These are phyloP conservation scores for Tricholoma sp. DNA, from an alignment of 768 basidiomycete species.

Conservation along the genomic window DNA sequence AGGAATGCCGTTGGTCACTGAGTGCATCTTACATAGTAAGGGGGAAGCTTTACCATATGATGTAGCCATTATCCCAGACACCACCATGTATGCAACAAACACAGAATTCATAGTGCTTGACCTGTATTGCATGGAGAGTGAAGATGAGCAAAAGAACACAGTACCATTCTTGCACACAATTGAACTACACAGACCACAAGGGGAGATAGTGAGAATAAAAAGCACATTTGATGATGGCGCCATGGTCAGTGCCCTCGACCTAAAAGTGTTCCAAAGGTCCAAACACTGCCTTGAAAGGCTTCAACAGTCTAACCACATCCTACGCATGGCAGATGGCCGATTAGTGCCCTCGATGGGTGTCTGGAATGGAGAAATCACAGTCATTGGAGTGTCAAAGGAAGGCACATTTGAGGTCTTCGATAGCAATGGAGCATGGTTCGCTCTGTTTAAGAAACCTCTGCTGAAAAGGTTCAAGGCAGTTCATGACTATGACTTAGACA, in stretches of 20 bases:
- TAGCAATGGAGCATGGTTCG: too few species aligned
- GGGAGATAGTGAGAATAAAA: neutral
- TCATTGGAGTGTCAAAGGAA: too few species aligned
- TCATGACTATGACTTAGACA: too few species aligned
- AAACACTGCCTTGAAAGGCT: neutral
- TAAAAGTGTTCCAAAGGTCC: neutral
- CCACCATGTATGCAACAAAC: neutral
- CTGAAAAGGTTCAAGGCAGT: too few species aligned
- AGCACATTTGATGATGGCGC: neutral
- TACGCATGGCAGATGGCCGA: neutral
- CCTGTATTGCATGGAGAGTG: neutral
- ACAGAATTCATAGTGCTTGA: neutral
- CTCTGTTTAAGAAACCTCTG: too few species aligned
- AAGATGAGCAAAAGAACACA: neutral
- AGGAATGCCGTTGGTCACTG: neutral
- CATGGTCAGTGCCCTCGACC: neutral
- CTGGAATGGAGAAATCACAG: too few species aligned
- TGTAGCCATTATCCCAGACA: neutral
- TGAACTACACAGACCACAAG: neutral
- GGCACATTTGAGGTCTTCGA: too few species aligned
- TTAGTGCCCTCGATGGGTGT: neutral
- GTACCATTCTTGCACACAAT: neutral
- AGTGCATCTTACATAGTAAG: slow-evolving; percentile 12
- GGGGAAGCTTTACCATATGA: neutral
- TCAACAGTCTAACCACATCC: neutral